Conservation (phyloP, 495 filamentous ascomycete genomes). For the Venustampulla echinocandica region DNA sequence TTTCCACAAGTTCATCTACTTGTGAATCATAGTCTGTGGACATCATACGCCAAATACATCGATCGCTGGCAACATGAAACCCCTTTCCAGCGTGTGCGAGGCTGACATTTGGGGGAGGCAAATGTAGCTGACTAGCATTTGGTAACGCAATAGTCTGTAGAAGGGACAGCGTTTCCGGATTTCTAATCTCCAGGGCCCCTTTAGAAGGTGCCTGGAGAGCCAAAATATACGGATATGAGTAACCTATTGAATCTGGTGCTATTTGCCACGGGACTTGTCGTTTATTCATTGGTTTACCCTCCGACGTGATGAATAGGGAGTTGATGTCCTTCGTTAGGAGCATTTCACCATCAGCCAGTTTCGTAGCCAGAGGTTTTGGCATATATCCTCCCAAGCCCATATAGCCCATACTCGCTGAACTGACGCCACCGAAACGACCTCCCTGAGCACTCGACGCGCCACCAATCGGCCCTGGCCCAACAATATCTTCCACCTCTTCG, state of each 20-base stretch:
- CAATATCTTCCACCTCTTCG: constrained; percentile 61
- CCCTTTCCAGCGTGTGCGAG: constrained; percentile 90
- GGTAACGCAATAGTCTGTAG: constrained; percentile 78
- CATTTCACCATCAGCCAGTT: constrained; percentile 72
- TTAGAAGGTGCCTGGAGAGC: constrained; percentile 77
- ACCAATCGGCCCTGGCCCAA: constrained; percentile 66
- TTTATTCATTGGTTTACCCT: constrained; percentile 74
- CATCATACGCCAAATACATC: constrained; percentile 91
- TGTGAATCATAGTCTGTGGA: constrained; percentile 90
- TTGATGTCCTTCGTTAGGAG: constrained; percentile 93
- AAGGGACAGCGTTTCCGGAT: constrained; percentile 81
- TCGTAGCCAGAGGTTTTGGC: constrained; percentile 80
- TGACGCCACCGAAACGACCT: constrained; percentile 50
- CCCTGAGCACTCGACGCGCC: constrained; percentile 56
- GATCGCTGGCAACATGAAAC: constrained; percentile 81
- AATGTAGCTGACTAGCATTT: constrained; percentile 73
- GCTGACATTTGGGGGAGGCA: constrained; percentile 88
- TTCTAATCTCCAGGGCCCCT: constrained; percentile 82
- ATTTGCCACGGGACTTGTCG: constrained; percentile 84
- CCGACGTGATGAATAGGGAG: constrained; percentile 77
- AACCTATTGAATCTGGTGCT: constrained; percentile 84
- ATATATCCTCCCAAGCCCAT: constrained; percentile 88
- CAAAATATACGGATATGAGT: constrained; percentile 91
- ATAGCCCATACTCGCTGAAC: constrained; percentile 77
- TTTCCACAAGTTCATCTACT: constrained; percentile 72